Evolutionary conservation across 768 basidiomycete species (phyloP).

Genomic region (Leccinum disarticulatum): DNA sequence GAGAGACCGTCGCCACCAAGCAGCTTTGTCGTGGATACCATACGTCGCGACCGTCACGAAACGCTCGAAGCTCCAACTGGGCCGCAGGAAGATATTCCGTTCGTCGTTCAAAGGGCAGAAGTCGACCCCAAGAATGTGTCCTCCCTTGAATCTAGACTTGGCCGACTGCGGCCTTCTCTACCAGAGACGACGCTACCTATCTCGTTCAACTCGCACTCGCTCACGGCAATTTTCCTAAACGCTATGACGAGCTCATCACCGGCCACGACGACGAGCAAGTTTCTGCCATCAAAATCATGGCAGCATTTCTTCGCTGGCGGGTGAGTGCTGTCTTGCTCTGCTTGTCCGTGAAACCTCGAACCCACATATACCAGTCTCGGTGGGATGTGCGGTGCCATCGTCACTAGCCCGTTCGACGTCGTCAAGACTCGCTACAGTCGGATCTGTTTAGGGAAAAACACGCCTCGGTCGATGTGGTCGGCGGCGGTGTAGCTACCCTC

Average conservation of each 20-base stretch:
- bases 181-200: no score
- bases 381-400: slow-evolving; percentile 96
- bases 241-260: slow-evolving; percentile 13
- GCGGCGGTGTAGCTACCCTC: slow-evolving; percentile 31
- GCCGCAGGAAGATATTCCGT: no score
- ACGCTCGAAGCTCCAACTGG: no score
- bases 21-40: no score
- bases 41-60: no score
- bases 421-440: slow-evolving; percentile 98
- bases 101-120: no score
- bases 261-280: slow-evolving; percentile 15
- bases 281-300: slow-evolving; percentile 76
- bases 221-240: slow-evolving; percentile 9
- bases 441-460: slow-evolving; percentile 67
- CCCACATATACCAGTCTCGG: slow-evolving; percentile 60
- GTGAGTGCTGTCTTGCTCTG: slow-evolving; percentile 42
- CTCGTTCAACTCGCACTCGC: no score
- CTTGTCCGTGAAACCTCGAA: not conserved
- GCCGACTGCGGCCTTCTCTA: no score
- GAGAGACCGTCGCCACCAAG: no score
- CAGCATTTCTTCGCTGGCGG: slow-evolving; percentile 85
- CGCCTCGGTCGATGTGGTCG: slow-evolving; percentile 31
- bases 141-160: no score
- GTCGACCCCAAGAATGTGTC: no score
- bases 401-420: slow-evolving; percentile 97